phyloP scores from a whole-genome alignment of 169 alveolate species.

The Plasmodium gonderi region DNA sequence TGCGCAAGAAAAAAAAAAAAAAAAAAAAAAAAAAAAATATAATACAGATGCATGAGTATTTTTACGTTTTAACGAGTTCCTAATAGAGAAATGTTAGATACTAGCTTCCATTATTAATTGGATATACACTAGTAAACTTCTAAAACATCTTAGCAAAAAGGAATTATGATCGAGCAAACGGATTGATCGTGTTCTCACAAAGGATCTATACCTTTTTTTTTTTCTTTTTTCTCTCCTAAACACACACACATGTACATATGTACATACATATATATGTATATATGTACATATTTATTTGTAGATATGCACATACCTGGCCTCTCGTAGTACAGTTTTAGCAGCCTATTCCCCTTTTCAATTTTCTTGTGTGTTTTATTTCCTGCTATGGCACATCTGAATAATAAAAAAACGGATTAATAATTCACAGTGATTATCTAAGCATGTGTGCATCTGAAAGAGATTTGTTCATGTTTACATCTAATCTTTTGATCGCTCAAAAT shows the following conservation, averaged over 20 bases:
- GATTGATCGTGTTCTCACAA: too few relatives aligned
- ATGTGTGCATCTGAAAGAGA: background rate
- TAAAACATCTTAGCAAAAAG: too few relatives aligned
- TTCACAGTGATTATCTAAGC: background rate
- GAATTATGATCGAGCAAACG: too few relatives aligned
- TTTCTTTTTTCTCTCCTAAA: too few relatives aligned
- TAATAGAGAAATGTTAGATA: too few relatives aligned
- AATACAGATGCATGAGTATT: too few relatives aligned
- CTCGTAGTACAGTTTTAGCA: constrained; percentile 70
- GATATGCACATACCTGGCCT: constrained; percentile 15
- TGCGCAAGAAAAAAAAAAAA: background rate
- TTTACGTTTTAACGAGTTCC: too few relatives aligned
- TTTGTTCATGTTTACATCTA: background rate
- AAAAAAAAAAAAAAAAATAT: background rate
- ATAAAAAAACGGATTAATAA: background rate
- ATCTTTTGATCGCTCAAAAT: background rate
- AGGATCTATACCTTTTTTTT: too few relatives aligned
- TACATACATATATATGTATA: background rate
- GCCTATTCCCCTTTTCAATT: constrained; percentile 67
- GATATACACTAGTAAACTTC: too few relatives aligned
- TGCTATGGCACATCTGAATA: constrained; percentile 66
- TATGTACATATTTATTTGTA: background rate
- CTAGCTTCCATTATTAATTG: too few relatives aligned
- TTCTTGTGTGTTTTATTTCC: constrained; percentile 74
- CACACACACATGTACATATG: background rate